Base-by-base conservation (phyloP, 148 eudicot species). In the Simmondsia chinensis region DNA sequence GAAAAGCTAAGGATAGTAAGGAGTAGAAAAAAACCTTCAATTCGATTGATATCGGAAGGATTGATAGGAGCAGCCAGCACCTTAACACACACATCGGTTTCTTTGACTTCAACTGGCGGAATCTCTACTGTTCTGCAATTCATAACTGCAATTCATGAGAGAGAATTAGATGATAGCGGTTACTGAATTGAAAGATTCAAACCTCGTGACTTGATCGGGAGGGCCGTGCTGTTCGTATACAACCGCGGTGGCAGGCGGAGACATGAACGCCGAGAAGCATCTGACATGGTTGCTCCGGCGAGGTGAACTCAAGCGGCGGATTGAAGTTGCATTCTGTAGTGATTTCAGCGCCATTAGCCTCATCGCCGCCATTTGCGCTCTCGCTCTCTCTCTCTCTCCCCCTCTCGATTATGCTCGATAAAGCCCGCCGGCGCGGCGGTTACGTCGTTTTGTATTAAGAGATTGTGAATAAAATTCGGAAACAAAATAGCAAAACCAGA, bases 1-100 rank as follows among this genome's bases (percentile, higher is more conserved):
- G n/a, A n/a, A n/a, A n/a, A n/a, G n/a, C n/a, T n/a, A n/a, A n/a
- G n/a, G n/a, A n/a, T n/a, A n/a, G n/a, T n/a, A n/a, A n/a, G n/a
- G n/a, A n/a, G n/a, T n/a, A n/a, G n/a, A n/a, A 42, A 4, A 42
- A 4, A 4, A 84, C 95, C 91, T 84, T 89, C 54, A 23, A 89
- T 89, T 39, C 97, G 68, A 52, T 89, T 89, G 22, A 89, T 84
- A 51, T 89, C 97, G 18, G 97, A 89, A 7, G 97, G 97, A 54
- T 89, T 89, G 25, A 89, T 89, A 0, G 97, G 93, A 62, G 95
- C 71, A 17, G 97, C 97, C 6, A 89, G 71, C 95, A 89, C 81
- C 57, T 56, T 81, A 19, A 89, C 97, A 57, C 97, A 89, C 2
- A 89, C 83, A 11, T 89, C 93, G 20, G 75, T 57, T 28, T 72